Evolutionary conservation across 169 alveolate genomes (phyloP).

Genomic region (Plasmodium malariae): DNA sequence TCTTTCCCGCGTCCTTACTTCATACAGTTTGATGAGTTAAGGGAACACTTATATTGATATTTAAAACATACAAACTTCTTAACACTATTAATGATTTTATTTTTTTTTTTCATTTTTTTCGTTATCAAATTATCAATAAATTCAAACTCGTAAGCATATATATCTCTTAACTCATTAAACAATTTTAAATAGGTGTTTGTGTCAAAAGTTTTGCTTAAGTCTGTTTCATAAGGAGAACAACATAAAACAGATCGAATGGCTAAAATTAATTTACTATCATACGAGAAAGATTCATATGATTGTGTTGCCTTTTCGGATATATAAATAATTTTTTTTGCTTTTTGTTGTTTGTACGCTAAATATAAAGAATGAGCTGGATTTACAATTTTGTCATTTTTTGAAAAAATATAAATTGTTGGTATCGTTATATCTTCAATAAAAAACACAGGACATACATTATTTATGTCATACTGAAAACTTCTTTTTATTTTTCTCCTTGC

Average conservation of each 20-base stretch:
- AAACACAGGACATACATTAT: constrained; percentile 67
- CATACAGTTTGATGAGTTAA: constrained; percentile 31
- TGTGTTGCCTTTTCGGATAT: constrained; percentile 51
- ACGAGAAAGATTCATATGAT: constrained; percentile 38
- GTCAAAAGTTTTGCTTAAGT: constrained; percentile 2
- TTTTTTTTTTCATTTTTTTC: constrained; percentile 29
- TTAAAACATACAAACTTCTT: constrained; percentile 35
- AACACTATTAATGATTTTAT: constrained; percentile 41
- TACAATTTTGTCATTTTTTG: constrained; percentile 53
- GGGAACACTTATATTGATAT: constrained; percentile 30
- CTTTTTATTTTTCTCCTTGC: constrained; percentile 47
- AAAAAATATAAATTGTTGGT: constrained; percentile 56
- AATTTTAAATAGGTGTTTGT: constrained; percentile 17
- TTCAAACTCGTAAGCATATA: constrained; percentile 36
- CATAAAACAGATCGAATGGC: constrained; percentile 45
- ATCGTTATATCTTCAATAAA: constrained; percentile 62
- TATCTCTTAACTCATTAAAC: constrained; percentile 37
- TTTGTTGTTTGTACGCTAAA: constrained; percentile 63
- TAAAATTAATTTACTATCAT: constrained; percentile 52
- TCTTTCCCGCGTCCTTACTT: constrained; percentile 12
- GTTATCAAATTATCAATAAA: constrained; percentile 42
- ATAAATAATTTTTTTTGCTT: constrained; percentile 31
- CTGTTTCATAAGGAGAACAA: constrained; percentile 8
- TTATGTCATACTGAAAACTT: constrained; percentile 62
- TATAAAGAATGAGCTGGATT: constrained; percentile 70